Evolutionary conservation across 148 eudicot species (phyloP), one percentile per base, ranked within the genome.

Genomic region (Rhododendron molle): DNA sequence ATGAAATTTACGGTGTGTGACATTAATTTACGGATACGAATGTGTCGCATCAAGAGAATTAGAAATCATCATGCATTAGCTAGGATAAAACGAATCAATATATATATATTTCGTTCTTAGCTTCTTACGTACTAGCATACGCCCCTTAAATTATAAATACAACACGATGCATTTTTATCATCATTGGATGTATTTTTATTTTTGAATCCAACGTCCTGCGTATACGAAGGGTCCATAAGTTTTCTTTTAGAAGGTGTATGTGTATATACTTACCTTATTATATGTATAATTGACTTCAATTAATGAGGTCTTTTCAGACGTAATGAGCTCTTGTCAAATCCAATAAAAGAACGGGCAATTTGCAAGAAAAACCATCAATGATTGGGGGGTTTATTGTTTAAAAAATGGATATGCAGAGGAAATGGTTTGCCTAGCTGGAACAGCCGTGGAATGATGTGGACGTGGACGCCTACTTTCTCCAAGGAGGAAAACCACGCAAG

Each of bases 391-490:
- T 28, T n/a, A 26, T 67, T 10, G 76, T 30, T 7, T 71, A 26
- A 26, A 30, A 26, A 26, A 71, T 30, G 76, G 38, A 71, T 71
- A 28, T 71, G 38, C 76, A 23, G 52, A 21, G 16, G 80, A 18
- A 38, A 77, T 40, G 50, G 30, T 77, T 54, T 77, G 80, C 80
- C 13, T 77, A 77, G 80, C 80, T 77, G 80, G 80, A 77, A 77
- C 52, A 20, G 52, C 13, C 50, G 80, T 43, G 80, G 32, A 18
- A 77, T 77, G 80, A 77, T 77, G 80, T 77, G 50, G 52, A 76
- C 54, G 13, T 49, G 54, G 54, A 13, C 60, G 20, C 60, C 60
- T 54, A 18, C 78, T 38, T 38, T 74, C 78, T 74, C 12, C 44
- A 40, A 40, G 44, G 44, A 6, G 44, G 44, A 40, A 40, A 40